Evolutionary conservation across 805 yeast species (phyloP).

Genomic region (Cyberlindnera mississippiensis): DNA sequence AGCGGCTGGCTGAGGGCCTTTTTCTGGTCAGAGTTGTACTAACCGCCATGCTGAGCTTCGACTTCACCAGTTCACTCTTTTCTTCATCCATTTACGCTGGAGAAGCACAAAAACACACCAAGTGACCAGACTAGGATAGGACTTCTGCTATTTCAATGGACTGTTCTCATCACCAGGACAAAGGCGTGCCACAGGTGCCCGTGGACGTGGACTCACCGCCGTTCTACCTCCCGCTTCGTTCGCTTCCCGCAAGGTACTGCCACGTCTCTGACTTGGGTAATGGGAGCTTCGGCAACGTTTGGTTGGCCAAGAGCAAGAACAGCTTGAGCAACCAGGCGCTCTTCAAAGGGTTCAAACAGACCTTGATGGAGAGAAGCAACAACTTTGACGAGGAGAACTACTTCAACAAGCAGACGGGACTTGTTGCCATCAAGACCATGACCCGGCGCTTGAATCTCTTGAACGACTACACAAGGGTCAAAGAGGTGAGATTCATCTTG

Average conservation of each 20-base stretch:
- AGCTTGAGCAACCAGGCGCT: constrained; percentile 16
- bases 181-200: constrained; percentile 30
- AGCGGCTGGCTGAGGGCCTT: too few species aligned
- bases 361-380: constrained; percentile 43
- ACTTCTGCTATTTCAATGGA: too few species aligned
- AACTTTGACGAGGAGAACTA: constrained; percentile 29
- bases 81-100: too few species aligned
- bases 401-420: constrained; percentile 31
- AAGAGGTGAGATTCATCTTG: constrained; percentile 65
- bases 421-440: constrained; percentile 84
- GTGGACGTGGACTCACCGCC: constrained; percentile 39
- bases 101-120: too few species aligned
- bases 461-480: constrained; percentile 53
- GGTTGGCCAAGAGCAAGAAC: constrained; percentile 49
- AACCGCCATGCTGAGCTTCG: too few species aligned
- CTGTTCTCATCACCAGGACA: too few species aligned
- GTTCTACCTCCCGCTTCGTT: constrained; percentile 39
- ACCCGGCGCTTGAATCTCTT: constrained; percentile 48
- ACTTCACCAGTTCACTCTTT: too few species aligned
- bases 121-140: too few species aligned
- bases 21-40: too few species aligned
- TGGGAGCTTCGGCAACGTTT: constrained; percentile 75
- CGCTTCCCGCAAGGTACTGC: constrained; percentile 42
- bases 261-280: constrained; percentile 55
- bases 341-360: constrained; percentile 27